phyloP scores from a whole-genome alignment of 2,329 filamentous ascomycete species.

The Cercospora canescens region DNA sequence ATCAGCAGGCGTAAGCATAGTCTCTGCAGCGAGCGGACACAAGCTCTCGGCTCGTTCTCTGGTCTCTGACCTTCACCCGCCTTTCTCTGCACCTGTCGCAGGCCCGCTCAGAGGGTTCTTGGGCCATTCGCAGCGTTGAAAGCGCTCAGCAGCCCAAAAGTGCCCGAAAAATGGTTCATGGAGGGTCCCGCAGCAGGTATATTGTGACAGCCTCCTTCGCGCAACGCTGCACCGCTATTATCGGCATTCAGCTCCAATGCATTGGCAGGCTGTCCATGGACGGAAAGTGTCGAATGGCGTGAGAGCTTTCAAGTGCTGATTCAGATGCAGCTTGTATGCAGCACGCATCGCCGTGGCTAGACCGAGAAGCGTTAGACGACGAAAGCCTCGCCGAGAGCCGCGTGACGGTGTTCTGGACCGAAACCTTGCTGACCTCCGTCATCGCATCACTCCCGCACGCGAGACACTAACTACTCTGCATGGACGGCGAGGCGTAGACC shows the following conservation, averaged over 20 bases:
- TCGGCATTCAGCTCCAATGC: not conserved
- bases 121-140: conserved; percentile 23
- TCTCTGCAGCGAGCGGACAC: not conserved
- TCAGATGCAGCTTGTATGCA: not conserved
- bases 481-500: not conserved
- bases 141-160: conserved; percentile 1
- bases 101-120: conserved; percentile 33
- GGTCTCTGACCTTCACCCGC: conserved; percentile 33
- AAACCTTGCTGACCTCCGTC: not conserved
- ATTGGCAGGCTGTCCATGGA: not conserved
- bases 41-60: not conserved
- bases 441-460: not conserved
- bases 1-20: not conserved
- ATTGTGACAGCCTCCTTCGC: not conserved
- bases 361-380: not conserved
- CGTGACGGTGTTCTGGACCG: not conserved
- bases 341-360: not conserved
- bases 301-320: conserved; percentile 4
- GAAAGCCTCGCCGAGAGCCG: not conserved
- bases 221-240: not conserved
- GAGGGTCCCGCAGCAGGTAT: not conserved
- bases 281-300: conserved; percentile 9
- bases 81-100: conserved; percentile 38
- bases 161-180: not conserved
- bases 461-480: not conserved